phyloP scores from a whole-genome alignment of 768 basidiomycete genomes.

The Trametes cingulata region DNA sequence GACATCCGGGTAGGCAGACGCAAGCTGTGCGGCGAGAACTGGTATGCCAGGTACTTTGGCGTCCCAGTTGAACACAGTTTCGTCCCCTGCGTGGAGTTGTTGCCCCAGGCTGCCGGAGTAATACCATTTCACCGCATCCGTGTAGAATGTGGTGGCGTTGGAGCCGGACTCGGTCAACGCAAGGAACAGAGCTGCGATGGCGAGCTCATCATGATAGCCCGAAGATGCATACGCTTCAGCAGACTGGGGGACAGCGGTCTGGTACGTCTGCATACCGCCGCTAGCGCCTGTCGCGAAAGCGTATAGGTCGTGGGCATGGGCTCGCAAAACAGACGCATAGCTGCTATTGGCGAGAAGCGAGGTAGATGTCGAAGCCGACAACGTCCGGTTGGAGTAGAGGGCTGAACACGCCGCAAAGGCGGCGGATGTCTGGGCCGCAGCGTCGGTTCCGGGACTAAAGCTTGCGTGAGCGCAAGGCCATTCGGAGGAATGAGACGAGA shows the following conservation, averaged over 20 bases:
- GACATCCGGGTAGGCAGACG: conserved; percentile 54
- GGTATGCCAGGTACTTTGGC: conserved; percentile 74
- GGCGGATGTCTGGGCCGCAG: conserved; percentile 78
- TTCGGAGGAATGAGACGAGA: background rate
- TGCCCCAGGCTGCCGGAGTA: conserved; percentile 53
- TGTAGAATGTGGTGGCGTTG: conserved; percentile 53
- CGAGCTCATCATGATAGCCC: conserved; percentile 70
- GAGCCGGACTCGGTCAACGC: conserved; percentile 54
- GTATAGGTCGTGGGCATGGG: conserved; percentile 77
- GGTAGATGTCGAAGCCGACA: conserved; percentile 54
- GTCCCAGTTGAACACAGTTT: conserved; percentile 87
- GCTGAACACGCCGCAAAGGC: conserved; percentile 87
- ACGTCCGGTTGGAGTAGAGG: conserved; percentile 66
- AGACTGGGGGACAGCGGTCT: conserved; percentile 66
- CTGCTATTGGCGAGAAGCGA: conserved; percentile 70
- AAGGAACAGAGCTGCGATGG: conserved; percentile 76
- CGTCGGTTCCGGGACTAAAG: conserved; percentile 81
- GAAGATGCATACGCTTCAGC: conserved; percentile 70
- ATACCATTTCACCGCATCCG: conserved; percentile 54
- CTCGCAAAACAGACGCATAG: conserved; percentile 69
- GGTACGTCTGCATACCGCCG: conserved; percentile 62
- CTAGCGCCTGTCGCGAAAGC: conserved; percentile 71
- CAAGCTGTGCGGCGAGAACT: conserved; percentile 75
- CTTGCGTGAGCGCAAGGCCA: background rate
- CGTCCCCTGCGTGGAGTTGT: conserved; percentile 30